phyloP scores from a whole-genome alignment of 805 yeast species.

The Kuraishia borneana region DNA sequence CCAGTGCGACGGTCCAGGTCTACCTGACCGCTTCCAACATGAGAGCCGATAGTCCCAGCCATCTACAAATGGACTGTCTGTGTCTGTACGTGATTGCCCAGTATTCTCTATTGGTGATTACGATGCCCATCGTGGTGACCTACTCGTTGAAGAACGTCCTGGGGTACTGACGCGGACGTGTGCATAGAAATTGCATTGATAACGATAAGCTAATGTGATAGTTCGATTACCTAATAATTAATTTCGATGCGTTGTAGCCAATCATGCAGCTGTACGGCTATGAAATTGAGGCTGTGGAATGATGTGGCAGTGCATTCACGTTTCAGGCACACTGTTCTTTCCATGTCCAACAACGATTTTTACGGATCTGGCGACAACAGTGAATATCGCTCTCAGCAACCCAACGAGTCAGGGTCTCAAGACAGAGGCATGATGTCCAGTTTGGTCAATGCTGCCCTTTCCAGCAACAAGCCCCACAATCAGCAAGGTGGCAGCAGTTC shows the following conservation, averaged over 20 bases:
- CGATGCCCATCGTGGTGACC: conserved; percentile 41
- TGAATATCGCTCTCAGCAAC: conserved; percentile 17
- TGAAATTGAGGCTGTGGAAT: too few relatives aligned
- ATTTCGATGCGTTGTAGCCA: too few relatives aligned
- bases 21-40: conserved; percentile 48
- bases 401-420: conserved; percentile 17
- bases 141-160: conserved; percentile 22
- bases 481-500: too few relatives aligned
- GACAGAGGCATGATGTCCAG: conserved; percentile 33
- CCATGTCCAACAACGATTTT: conserved; percentile 49
- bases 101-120: conserved; percentile 30
- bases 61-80: conserved; percentile 44
- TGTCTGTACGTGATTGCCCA: conserved; percentile 39
- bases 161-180: too few relatives aligned
- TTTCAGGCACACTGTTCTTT: too few relatives aligned
- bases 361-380: conserved; percentile 33
- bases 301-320: too few relatives aligned
- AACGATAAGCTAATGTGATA: too few relatives aligned
- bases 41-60: conserved; percentile 32
- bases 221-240: too few relatives aligned
- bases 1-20: conserved; percentile 49
- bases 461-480: too few relatives aligned
- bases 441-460: conserved; percentile 37
- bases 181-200: too few relatives aligned
- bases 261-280: too few relatives aligned